Conservation (phyloP, 1,284 basidiomycete species). For the Rhodotorula sp. region DNA sequence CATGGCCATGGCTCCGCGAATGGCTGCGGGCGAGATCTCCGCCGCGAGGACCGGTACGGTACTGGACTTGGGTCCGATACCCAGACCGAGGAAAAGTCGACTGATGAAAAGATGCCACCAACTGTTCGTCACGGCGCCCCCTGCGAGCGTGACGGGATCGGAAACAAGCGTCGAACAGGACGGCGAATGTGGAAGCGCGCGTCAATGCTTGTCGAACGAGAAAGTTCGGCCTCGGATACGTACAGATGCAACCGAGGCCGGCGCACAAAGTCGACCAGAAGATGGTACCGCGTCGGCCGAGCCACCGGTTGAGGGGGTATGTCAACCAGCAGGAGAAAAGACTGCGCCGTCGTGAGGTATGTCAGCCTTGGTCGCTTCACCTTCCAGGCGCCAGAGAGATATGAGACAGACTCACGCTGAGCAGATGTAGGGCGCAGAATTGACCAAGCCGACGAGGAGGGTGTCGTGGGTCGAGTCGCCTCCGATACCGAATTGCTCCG, state of each 20-base stretch:
- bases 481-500: slow-evolving; percentile 22
- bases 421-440: slow-evolving; percentile 44
- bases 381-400: neutral
- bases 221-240: slow-evolving; percentile 59
- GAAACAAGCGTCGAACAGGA: no score
- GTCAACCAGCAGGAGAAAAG: slow-evolving; percentile 50
- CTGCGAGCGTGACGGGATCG: neutral
- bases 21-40: slow-evolving; percentile 50
- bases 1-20: slow-evolving; percentile 57
- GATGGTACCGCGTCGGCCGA: slow-evolving; percentile 66
- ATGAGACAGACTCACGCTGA: slow-evolving; percentile 11
- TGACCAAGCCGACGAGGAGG: slow-evolving; percentile 27
- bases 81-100: slow-evolving; percentile 49
- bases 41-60: slow-evolving; percentile 55
- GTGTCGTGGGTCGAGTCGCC: slow-evolving; percentile 13
- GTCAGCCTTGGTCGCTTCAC: no score
- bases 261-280: slow-evolving; percentile 63
- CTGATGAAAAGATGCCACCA: slow-evolving; percentile 56
- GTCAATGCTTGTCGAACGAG: neutral
- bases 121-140: slow-evolving; percentile 52
- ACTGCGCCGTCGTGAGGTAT: slow-evolving; percentile 10
- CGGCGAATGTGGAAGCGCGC: neutral
- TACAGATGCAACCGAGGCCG: slow-evolving; percentile 59
- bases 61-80: slow-evolving; percentile 46
- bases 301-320: slow-evolving; percentile 47